Evolutionary conservation across 2,329 filamentous ascomycete genomes (phyloP), one percentile per base, ranked within the genome.

Genomic region (Ophiobolus disseminans): DNA sequence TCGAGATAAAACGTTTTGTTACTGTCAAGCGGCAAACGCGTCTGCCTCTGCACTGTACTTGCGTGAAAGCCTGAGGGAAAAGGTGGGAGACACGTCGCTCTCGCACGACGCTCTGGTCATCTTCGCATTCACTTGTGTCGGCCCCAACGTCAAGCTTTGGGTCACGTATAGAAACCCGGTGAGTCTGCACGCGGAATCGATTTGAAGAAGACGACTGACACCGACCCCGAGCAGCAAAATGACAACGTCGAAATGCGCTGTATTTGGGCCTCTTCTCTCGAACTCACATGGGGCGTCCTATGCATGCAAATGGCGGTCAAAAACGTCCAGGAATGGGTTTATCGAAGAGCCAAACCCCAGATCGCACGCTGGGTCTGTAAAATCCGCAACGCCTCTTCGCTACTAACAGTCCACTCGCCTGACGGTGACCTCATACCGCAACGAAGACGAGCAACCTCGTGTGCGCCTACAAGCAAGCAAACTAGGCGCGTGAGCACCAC

Each of bases 11-110:
- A 14, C n/a, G n/a, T n/a, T n/a, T n/a, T 58, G 55, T 23, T 58
- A 53, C 32, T 58, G 53, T 28, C 53, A 58, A 42, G 55, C 52
- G n/a, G 55, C 55, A 28, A 58, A 58, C 41, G 55, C 48, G 14
- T 53, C 50, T 20, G 52, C 55, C 13, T 26, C 25, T 23, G 55
- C 52, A 21, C 48, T 58, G 4, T 37, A 22, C 4, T 25, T 56
- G 39, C 22, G 50, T 32, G 55, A 58, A 35, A 16, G 31, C 5
- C 22, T 58, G 19, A 30, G 37, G 16, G 13, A 25, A 28, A 36
- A 23, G 6, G 34, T 42, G 7, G 19, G n/a, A 14, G 45, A 47
- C 9, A 22, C 14, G 10, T 31, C 13, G 5, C n/a, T 16, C 3
- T 34, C 31, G 16, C 19, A 25, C 9, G 36, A 56, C 10, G 31